Base-by-base conservation (phyloP, 1,139 yeast species). In the Saccharomycopsis crataegensis region DNA sequence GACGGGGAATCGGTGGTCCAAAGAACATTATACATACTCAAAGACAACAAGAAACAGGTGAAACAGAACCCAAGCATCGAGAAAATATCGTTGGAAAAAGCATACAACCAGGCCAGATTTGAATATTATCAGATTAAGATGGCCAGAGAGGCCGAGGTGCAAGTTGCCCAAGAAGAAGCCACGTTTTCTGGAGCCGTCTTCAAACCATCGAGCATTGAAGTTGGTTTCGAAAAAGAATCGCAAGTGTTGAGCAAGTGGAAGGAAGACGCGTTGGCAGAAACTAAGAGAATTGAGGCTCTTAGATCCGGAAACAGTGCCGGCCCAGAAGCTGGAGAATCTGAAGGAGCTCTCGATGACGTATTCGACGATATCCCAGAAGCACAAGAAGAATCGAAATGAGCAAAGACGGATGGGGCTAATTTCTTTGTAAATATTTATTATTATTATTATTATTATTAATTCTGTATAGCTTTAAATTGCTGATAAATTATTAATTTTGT, bases 1-100 rank as follows among this genome's bases (percentile, higher is more conserved):
- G 96, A 89, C 64, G 98, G 98, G 57, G 99, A 93, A 69, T 76
- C 86, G 53, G 99, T 93, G 16, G 96, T 93, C 8, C 98, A 91
- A 70, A 80, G 98, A 70, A 83, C 97, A 1, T 61, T 91, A 55
- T 87, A 83, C 74, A 69, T 93, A 50, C 69, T 85, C 62, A 71
- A 77, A 46, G 67, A 72, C 37, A 57, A 68, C 11, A 66, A 68
- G 17, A 31, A 11, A 32, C n/a, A 37, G 36, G n/a, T 31, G 45
- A n/a, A 43, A 31, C 8, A 22, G 17, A 36, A 46, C 6, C 22
- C 36, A 11, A 41, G 16, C 3, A 17, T n/a, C 4, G 64, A 70
- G 31, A 66, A 71, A 34, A 70, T 73, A 55, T 70, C 75, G 38
- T 71, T 83, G 62, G 66, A 75, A 34, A 80, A 80, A 36, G 95